Base-by-base conservation (phyloP, 2,329 filamentous ascomycete genomes). In the Trichoderma sp. region DNA sequence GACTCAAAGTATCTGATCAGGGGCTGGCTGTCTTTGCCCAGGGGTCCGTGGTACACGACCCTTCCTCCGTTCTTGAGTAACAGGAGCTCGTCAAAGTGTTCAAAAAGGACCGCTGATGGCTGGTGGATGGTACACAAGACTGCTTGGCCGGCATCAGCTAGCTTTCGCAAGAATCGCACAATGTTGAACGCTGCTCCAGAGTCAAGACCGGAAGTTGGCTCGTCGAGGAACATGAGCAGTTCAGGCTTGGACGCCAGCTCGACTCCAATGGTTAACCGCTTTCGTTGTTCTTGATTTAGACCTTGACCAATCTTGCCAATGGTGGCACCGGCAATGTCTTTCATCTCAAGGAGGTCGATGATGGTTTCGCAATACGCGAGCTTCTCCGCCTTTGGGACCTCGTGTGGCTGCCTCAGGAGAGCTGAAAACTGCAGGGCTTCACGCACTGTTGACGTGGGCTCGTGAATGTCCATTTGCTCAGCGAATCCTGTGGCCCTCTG, bases 401-500 rank as follows among this genome's bases (percentile, higher is more conserved):
- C 85, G 21, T 84, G 83, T 0, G 87, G 86, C 74, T 92, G 90
- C 3, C 91, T 85, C 0, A 93, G 83, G 0, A 90, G 82, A 0
- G 91, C 91, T 0, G 89, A 91, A 76, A 93, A 92, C 32, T 86
- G 85, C 0, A 92, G 80, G 0, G 90, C 90, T 74, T 92, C 91
- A 2, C 89, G 84, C 0, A 93, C 89, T 0, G 91, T 93, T 0
- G 89, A 84, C 0, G 89, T 90, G 1, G 89, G 86, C 73, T 91
- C 89, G 75, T 92, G 90, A 2, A 92, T 85, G 74, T 92, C 90
- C 80, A 89, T 88, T 75, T 92, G 90, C 76, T 92, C 83, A 1
- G 82, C 83, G 70, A 84, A 95, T 30, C 93, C 93, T 0, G 92
- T 94, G 76, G 93, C 93, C 60, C 93, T 88, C 79, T 95, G 93